Conservation (phyloP, 2,329 filamentous ascomycete species). For the Exophiala sp. region DNA sequence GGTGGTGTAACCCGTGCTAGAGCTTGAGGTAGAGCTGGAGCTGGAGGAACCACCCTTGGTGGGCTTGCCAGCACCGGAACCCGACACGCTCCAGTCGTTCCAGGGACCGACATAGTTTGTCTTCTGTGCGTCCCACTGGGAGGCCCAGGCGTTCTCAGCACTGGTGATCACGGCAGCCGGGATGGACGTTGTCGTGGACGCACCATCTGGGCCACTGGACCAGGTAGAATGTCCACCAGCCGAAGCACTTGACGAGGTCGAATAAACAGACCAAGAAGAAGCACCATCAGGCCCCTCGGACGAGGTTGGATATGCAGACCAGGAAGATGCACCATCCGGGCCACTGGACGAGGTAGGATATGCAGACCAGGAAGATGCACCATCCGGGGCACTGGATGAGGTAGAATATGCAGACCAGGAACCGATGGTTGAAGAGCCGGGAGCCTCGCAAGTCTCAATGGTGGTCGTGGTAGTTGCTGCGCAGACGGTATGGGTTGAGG, state of each 20-base stretch:
- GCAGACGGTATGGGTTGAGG: conserved; percentile 18
- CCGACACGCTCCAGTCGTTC: conserved; percentile 14
- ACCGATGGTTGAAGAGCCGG: neutral
- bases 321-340: too few relatives aligned
- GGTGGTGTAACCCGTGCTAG: neutral
- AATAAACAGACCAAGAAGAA: neutral
- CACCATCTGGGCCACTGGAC: neutral
- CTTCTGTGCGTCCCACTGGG: conserved; percentile 16
- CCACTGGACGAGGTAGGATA: too few relatives aligned
- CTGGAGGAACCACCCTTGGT: neutral
- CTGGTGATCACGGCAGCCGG: neutral
- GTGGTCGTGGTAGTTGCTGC: conserved; percentile 9
- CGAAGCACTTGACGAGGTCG: too few relatives aligned
- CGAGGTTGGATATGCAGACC: too few relatives aligned
- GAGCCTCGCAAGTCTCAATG: conserved; percentile 6
- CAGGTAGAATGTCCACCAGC: too few relatives aligned
- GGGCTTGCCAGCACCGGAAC: neutral
- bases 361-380: neutral
- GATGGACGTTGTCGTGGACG: neutral
- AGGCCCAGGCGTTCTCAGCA: conserved; percentile 16
- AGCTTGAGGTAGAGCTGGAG: conserved; percentile 1
- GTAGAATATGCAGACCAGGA: neutral
- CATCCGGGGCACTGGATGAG: neutral
- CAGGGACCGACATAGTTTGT: conserved; percentile 17
- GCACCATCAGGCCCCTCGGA: neutral